Evolutionary conservation across 257 asterid genomes (phyloP).

Genomic region (Rubia yunnanensis): DNA sequence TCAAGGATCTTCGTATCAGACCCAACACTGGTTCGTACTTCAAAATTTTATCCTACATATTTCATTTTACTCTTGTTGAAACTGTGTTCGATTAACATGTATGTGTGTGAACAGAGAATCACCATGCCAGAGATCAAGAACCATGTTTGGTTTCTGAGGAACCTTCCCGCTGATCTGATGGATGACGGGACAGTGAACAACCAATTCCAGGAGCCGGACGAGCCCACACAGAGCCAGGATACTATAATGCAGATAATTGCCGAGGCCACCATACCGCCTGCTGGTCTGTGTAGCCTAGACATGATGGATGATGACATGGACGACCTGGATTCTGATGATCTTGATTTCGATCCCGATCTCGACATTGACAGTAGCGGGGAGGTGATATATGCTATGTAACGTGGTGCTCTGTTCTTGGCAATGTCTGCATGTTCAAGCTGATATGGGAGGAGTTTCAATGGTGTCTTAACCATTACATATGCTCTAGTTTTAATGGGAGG

Average conservation of each 20-base stretch:
- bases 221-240: constrained; percentile 84
- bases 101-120: constrained; percentile 54
- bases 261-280: constrained; percentile 87
- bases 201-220: constrained; percentile 81
- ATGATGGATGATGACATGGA: constrained; percentile 87
- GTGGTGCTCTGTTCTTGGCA: background rate
- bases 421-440: background rate
- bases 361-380: constrained; percentile 98
- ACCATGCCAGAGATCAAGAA: constrained; percentile 63
- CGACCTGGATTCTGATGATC: constrained; percentile 79
- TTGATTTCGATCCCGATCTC: constrained; percentile 81
- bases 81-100: background rate
- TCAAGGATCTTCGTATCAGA: constrained; percentile 67
- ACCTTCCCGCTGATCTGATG: constrained; percentile 88
- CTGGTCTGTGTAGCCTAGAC: constrained; percentile 56
- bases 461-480: background rate
- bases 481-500: background rate
- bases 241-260: constrained; percentile 85
- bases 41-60: background rate
- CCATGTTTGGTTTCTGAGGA: constrained; percentile 73
- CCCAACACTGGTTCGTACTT: constrained; percentile 45
- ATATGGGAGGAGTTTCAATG: background rate
- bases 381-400: constrained; percentile 74
- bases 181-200: constrained; percentile 48
- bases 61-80: background rate